These are phyloP conservation scores for Thymus mandschuricus DNA, from an alignment of 257 asterid genomes.

Conservation along the genomic window DNA sequence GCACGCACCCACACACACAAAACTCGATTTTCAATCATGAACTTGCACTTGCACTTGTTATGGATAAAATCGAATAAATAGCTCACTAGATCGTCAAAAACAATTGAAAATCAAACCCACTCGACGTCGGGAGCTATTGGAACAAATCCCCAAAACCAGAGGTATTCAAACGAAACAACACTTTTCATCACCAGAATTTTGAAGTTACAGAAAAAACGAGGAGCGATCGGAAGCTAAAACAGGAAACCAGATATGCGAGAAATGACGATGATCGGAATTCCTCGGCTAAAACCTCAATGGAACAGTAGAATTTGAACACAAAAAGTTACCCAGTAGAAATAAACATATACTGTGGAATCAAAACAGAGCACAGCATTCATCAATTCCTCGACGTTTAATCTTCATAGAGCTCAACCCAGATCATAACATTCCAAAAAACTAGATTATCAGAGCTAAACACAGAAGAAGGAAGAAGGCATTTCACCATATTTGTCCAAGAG, in stretches of 20 bases:
- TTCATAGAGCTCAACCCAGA: constrained; percentile 21
- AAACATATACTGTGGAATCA: neutral
- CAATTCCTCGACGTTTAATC: constrained; percentile 9
- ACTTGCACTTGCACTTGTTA: constrained; percentile 12
- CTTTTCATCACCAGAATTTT: neutral
- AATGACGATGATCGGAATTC: constrained; percentile 12
- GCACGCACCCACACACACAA: constrained; percentile 21
- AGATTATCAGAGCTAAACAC: neutral
- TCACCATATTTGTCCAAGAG: constrained; percentile 92
- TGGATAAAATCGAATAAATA: neutral
- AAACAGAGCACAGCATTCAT: constrained; percentile 28
- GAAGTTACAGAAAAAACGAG: constrained; percentile 5
- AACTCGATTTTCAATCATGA: neutral
- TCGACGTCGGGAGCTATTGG: neutral
- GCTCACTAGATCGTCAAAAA: neutral
- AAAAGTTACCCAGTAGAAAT: neutral
- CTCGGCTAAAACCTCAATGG: neutral
- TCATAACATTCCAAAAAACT: constrained; percentile 1
- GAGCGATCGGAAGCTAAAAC: constrained; percentile 19
- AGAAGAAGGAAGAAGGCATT: neutral
- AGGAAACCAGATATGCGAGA: constrained; percentile 3
- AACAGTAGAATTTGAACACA: constrained; percentile 6
- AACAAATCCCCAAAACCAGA: constrained; percentile 3
- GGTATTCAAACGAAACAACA: neutral
- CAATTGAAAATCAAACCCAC: neutral